Base-by-base conservation (phyloP, 1,284 basidiomycete genomes). In the Bjerkandera adusta region DNA sequence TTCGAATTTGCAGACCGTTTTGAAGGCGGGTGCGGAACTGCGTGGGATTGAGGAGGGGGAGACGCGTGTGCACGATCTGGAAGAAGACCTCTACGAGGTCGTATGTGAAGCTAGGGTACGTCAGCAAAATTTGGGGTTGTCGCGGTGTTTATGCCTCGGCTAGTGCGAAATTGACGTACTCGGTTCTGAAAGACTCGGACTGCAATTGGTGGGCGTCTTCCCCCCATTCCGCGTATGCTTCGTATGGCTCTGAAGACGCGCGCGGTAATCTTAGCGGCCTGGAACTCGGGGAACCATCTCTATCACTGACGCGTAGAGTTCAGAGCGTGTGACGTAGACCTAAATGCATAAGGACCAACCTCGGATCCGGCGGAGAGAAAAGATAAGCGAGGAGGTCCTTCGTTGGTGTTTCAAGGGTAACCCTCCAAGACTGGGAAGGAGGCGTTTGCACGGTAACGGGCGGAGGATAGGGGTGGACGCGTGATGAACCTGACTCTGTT, bases 1-100 rank as follows among this genome's bases (percentile, higher is more conserved):
- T n/a, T 59, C 64, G 52, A 22, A 52, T 45, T 42, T 55, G 56
- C 27, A 66, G 52, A 50, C 77, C 76, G 45, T 85, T 70, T 50
- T 79, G 79, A 45, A 89, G 70, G 15, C 81, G 77, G 38, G 74
- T 72, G 50, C 87, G 84, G 64, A 93, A 90, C 53, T 83, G 78
- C 20, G 77, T 67, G 46, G 87, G 87, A 66, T 90, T 87, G 60
- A 92, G 79, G 43, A 92, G 77, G 43, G 89, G 89, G 39, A 89
- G 71, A 36, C 91, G 83, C 18, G 85, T 84, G 66, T 93, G 89
- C 36, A 90, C 89, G 50, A 93, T 89, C 63, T 92, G 89, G 65
- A 91, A 91, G 68, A 83, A 91, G 33, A 92, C 88, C 66, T 94
- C 91, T 59, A 94, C 83, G 43, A 95, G 80, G 68, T 95, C 91